These are phyloP conservation scores for Harringtonia lauricola DNA, from an alignment of 2,329 filamentous ascomycete species.

Conservation along the genomic window DNA sequence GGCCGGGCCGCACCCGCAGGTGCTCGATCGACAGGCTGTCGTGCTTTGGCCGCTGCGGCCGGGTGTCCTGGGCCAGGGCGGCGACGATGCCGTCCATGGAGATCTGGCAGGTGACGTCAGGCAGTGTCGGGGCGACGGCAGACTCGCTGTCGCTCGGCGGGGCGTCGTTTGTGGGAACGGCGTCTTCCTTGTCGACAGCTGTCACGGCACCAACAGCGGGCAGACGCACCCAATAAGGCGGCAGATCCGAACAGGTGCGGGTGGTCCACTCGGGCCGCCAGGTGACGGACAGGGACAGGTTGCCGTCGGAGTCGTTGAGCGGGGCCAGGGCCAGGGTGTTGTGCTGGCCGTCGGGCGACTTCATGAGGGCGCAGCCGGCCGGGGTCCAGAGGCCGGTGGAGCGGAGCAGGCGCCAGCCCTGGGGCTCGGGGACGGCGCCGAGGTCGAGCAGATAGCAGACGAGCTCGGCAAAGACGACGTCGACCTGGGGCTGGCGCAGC, in stretches of 20 bases:
- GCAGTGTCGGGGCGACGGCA: not conserved
- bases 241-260: slow-evolving; percentile 38
- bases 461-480: slow-evolving; percentile 46
- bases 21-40: slow-evolving; percentile 36
- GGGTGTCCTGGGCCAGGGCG: slow-evolving; percentile 29
- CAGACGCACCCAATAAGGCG: slow-evolving; percentile 48
- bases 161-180: not conserved
- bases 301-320: slow-evolving; percentile 48
- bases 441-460: slow-evolving; percentile 52
- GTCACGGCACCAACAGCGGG: slow-evolving; percentile 17
- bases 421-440: slow-evolving; percentile 47
- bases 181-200: not conserved
- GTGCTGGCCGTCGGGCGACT: slow-evolving; percentile 35
- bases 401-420: slow-evolving; percentile 46
- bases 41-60: slow-evolving; percentile 9
- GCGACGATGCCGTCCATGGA: slow-evolving; percentile 33
- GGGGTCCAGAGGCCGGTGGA: slow-evolving; percentile 51
- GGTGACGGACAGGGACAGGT: slow-evolving; percentile 43
- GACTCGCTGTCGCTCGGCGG: not conserved
- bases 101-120: slow-evolving; percentile 31
- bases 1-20: slow-evolving; percentile 22
- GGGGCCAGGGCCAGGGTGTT: slow-evolving; percentile 42
- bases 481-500: slow-evolving; percentile 40
- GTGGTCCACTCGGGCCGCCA: slow-evolving; percentile 45
- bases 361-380: slow-evolving; percentile 44